Base-by-base conservation (phyloP, 1,284 basidiomycete species). In the Pisolithus thermaeus region DNA sequence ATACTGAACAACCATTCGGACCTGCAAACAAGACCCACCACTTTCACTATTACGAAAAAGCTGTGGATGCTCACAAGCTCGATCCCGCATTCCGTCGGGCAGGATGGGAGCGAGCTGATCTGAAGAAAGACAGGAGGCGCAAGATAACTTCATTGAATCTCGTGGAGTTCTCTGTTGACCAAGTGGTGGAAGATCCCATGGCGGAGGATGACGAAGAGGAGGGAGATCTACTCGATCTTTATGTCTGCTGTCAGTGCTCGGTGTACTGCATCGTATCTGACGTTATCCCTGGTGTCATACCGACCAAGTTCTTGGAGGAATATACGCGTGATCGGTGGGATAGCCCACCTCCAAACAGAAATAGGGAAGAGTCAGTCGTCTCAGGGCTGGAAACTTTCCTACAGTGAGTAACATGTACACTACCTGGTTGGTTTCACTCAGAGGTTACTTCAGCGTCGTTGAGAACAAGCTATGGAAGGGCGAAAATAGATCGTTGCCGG, bases 201-300 rank as follows among this genome's bases (percentile, higher is more conserved):
- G 64, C 67, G 27, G 66, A 69, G n/a, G 62, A 61, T 45, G n/a
- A 53, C 16, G 64, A 72, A 14, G 69, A 71, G 38, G 78, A 82
- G 56, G 84, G 80, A n/a, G 76, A 75, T 52, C 63, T 86, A 23
- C 67, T 91, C 37, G 87, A 90, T 64, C 72, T 90, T 28, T 90
- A 87, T 60, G 71, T 90, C 42, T 91, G 88, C 63, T 91, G 89
- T 61, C 88, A 90, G 61, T 91, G 89, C 66, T 81, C 80, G 22
- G 69, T 84, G 54, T 87, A 85, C 61, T 80, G 83, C 55, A 71
- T 88, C 42, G 83, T 79, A 3, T 87, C 85, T 16, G 75, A 76
- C 27, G 69, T 84, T 46, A 81, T 90, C 42, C 80, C 87, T 35
- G 86, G 86, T 7, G 80, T 90, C 28, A 74, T 91, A 52, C 79